phyloP scores from a whole-genome alignment of 495 filamentous ascomycete species.

The Trichocladium antarcticum region DNA sequence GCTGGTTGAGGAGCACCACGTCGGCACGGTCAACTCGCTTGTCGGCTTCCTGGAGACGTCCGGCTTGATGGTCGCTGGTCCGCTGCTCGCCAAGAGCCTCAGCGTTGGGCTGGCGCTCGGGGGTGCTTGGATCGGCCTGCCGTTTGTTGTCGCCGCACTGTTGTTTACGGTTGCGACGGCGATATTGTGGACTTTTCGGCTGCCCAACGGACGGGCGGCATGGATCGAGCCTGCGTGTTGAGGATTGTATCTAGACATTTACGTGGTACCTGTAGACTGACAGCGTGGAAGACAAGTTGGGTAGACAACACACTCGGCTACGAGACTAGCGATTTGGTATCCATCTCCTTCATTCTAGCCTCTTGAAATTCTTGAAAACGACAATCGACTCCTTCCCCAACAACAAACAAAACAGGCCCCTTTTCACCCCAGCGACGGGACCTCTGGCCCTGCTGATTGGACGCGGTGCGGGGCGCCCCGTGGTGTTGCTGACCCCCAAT shows the following conservation, averaged over 20 bases:
- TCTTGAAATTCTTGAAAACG: too few species aligned
- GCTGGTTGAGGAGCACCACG: constrained; percentile 27
- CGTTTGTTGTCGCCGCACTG: constrained; percentile 17
- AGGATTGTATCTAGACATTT: neutral
- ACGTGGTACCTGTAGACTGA: too few species aligned
- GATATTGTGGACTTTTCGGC: constrained; percentile 17
- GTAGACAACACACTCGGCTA: too few species aligned
- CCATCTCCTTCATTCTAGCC: too few species aligned
- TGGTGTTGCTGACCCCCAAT: too few species aligned
- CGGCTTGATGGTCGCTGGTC: constrained; percentile 20
- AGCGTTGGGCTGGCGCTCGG: constrained; percentile 19
- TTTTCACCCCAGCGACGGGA: too few species aligned
- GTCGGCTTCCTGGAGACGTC: constrained; percentile 21
- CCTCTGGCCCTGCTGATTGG: too few species aligned
- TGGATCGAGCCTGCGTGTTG: constrained; percentile 4
- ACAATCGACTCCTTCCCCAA: too few species aligned
- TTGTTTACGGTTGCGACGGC: constrained; percentile 12
- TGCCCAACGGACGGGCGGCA: neutral
- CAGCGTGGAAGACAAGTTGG: too few species aligned
- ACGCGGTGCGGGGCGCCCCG: too few species aligned
- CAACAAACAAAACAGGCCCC: too few species aligned
- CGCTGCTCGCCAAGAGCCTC: constrained; percentile 22
- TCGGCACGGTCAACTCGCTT: constrained; percentile 24
- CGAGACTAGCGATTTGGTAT: too few species aligned
- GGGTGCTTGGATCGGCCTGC: constrained; percentile 21